Evolutionary conservation across 2,329 filamentous ascomycete species (phyloP), one percentile per base, ranked within the genome.

Genomic region (Venturia carpophila): DNA sequence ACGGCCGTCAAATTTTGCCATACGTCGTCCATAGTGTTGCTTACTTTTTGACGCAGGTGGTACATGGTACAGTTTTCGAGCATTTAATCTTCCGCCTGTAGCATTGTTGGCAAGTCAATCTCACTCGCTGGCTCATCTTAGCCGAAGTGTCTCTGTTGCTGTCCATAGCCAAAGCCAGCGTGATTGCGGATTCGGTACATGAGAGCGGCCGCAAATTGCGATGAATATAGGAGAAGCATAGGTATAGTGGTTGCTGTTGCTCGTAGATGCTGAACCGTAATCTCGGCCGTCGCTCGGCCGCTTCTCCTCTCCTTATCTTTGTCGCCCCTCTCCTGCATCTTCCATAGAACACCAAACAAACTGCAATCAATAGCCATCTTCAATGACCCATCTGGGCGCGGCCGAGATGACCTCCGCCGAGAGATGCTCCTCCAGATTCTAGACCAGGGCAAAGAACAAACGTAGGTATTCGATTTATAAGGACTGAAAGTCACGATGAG

Each of bases 41-140:
- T 66, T 68, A 72, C 72, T 73, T 72, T 67, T 71, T 74, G 30
- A 71, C 70, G 64, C 77, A 79, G 64, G 76, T 78, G 55, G 71
- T 71, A 69, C 76, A 78, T 39, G 76, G 76, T 3, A 79, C 69
- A 3, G 72, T 71, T 68, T 78, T 79, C 65, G 78, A 75, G 65
- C 77, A 79, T 67, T 76, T 74, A 49, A 75, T 71, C 65, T 75
- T 75, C 45, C 72, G 69, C 27, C 71, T 67, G 39, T 72, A 69
- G 66, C 73, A 75, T 60, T 71, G 69, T 5, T 69, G 69, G 64
- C 74, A 75, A 55, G 62, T 60, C 62, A 63, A 52, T 41, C 24
- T 63, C 19, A 19, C 62, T 55, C 42, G 27, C 45, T 47, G 62
- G 34, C 21, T 49, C 19, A 17, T 56, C 30, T 56, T 56, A 5